These are phyloP conservation scores for Coemansia reversa DNA, from an alignment of 192 early-diverging fungal genomes.

Conservation along the genomic window DNA sequence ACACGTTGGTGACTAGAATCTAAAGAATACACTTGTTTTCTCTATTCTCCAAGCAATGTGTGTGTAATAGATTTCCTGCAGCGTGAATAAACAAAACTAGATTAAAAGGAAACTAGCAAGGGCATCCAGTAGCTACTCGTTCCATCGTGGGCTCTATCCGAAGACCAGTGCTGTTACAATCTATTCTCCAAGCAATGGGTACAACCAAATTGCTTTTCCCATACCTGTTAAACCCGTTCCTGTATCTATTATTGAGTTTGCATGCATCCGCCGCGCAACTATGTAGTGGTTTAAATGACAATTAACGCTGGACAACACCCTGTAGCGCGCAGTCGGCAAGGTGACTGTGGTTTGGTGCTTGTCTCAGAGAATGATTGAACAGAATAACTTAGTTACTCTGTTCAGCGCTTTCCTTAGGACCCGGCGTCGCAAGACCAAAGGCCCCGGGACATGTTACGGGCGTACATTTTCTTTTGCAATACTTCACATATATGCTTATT, in stretches of 20 bases:
- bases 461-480: slow-evolving; percentile 22
- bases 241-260: not conserved
- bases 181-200: not conserved
- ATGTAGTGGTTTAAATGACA: not conserved
- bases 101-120: too few species aligned
- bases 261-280: not conserved
- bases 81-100: too few species aligned
- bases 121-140: too few species aligned
- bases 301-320: not conserved
- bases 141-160: too few species aligned
- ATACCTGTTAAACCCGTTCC: not conserved
- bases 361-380: not conserved
- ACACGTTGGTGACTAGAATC: not conserved
- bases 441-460: slow-evolving; percentile 38
- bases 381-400: not conserved
- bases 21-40: not conserved
- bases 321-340: not conserved
- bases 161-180: too few species aligned
- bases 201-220: not conserved
- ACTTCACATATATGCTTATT: not conserved
- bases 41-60: not conserved
- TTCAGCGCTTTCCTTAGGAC: slow-evolving; percentile 33
- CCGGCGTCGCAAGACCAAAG: slow-evolving; percentile 19
- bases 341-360: not conserved
- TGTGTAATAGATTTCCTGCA: too few species aligned